phyloP scores from a whole-genome alignment of 345 rosid genomes.

The Ailanthus altissimus region DNA sequence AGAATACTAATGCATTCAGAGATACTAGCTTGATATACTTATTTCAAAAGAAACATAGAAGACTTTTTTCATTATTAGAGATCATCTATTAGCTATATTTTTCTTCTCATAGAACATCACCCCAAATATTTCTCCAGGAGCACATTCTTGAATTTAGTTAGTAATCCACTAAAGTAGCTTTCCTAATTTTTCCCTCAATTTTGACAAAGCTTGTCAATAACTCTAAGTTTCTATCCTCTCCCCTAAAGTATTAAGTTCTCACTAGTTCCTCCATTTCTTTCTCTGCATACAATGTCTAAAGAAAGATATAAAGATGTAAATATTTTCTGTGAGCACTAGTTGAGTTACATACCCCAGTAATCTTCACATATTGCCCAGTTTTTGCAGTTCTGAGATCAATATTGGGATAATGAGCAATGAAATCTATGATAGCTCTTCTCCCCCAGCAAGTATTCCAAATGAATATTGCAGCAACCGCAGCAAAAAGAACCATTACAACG shows the following conservation, averaged over 20 bases:
- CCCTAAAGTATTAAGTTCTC: not conserved
- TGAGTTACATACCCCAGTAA: slow-evolving; percentile 81
- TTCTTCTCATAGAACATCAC: not conserved
- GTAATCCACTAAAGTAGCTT: not conserved
- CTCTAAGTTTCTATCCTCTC: not conserved
- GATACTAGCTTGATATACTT: not conserved
- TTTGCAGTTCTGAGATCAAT: slow-evolving; percentile 93
- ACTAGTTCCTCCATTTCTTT: not conserved
- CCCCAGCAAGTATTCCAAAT: slow-evolving; percentile 87
- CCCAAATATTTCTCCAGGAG: not conserved
- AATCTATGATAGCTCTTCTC: slow-evolving; percentile 65
- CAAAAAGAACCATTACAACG: slow-evolving; percentile 71
- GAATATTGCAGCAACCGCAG: slow-evolving; percentile 61
- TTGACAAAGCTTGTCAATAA: not conserved
- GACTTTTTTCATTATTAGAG: not conserved
- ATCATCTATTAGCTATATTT: not conserved
- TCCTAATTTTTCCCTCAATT: not conserved
- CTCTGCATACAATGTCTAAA: not conserved
- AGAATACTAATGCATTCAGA: not conserved
- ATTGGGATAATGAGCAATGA: slow-evolving; percentile 75
- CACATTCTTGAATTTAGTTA: not conserved
- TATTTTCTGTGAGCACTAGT: not conserved
- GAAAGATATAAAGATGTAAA: not conserved
- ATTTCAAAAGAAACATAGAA: not conserved
- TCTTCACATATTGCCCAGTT: slow-evolving; percentile 91